These are phyloP conservation scores for Onygenales sp. DNA, from an alignment of 2,329 filamentous ascomycete species.

Conservation along the genomic window DNA sequence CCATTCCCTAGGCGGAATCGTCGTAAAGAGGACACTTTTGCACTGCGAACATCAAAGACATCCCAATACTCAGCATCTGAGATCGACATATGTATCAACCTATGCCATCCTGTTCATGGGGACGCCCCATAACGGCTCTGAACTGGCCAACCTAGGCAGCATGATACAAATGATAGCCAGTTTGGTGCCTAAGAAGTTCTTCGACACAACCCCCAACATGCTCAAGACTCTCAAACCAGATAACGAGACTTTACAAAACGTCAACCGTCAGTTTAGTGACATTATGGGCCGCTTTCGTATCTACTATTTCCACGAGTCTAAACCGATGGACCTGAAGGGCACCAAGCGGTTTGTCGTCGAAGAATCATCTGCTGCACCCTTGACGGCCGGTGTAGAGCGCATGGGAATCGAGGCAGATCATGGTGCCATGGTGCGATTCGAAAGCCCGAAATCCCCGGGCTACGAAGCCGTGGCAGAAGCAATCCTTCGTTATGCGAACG, in stretches of 20 bases:
- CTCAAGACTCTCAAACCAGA: constrained; percentile 62
- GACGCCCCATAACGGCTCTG: constrained; percentile 64
- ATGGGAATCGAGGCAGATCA: constrained; percentile 69
- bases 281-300: constrained; percentile 62
- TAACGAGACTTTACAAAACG: constrained; percentile 64
- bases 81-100: constrained; percentile 64
- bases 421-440: constrained; percentile 63
- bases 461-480: constrained; percentile 47
- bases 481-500: constrained; percentile 36
- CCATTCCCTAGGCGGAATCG: constrained; percentile 63
- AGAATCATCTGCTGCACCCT: constrained; percentile 58
- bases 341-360: constrained; percentile 59
- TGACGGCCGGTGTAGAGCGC: constrained; percentile 59
- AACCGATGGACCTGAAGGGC: constrained; percentile 59
- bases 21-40: constrained; percentile 61
- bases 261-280: constrained; percentile 63
- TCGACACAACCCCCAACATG: constrained; percentile 59
- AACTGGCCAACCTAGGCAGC: constrained; percentile 57
- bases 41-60: constrained; percentile 55
- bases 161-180: constrained; percentile 60
- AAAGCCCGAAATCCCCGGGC: constrained; percentile 54
- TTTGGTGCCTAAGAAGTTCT: constrained; percentile 54
- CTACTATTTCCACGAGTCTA: constrained; percentile 68
- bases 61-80: constrained; percentile 49
- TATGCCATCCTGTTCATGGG: constrained; percentile 69